These are phyloP conservation scores for Phytophthora citricola DNA, from an alignment of 352 stramenopile species.

Conservation along the genomic window DNA sequence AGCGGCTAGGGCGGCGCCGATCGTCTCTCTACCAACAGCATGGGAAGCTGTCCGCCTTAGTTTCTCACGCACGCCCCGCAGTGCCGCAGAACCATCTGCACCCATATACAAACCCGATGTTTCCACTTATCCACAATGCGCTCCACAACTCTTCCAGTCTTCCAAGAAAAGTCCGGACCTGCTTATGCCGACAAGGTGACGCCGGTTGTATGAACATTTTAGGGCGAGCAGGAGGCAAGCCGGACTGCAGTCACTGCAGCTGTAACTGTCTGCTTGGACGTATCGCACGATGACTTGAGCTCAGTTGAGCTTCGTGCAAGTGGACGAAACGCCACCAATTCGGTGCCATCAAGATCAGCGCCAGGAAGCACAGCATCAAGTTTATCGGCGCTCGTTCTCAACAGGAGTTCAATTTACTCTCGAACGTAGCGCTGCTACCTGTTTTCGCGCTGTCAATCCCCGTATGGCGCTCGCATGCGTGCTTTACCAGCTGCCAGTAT, in stretches of 20 bases:
- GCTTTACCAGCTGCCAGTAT: constrained; percentile 24
- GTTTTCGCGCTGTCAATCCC: not conserved
- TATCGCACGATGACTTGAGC: constrained; percentile 12
- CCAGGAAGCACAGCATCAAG: constrained; percentile 11
- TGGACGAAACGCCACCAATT: constrained; percentile 8
- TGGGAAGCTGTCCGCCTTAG: constrained; percentile 11
- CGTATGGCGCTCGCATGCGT: constrained; percentile 9
- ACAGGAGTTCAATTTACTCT: constrained; percentile 6
- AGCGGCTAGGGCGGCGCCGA: constrained; percentile 11
- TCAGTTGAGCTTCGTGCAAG: not conserved
- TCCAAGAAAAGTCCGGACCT: constrained; percentile 32
- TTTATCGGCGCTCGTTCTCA: constrained; percentile 15
- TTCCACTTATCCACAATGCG: constrained; percentile 24
- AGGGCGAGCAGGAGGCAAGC: constrained; percentile 6
- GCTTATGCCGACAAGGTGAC: constrained; percentile 13
- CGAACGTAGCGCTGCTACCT: not conserved
- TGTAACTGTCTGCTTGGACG: constrained; percentile 16
- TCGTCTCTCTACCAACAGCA: constrained; percentile 28
- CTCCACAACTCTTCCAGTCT: constrained; percentile 20
- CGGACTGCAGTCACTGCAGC: constrained; percentile 22
- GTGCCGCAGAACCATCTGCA: constrained; percentile 37
- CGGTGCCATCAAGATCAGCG: not conserved
- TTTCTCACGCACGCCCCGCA: constrained; percentile 12
- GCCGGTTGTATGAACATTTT: not conserved
- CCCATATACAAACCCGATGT: constrained; percentile 23